Percentiles rank a stretch among this genome's conserved stretches.
Evolutionary conservation across 345 rosid species (phyloP).

Genomic region (Eucalyptus erythrocorys): DNA sequence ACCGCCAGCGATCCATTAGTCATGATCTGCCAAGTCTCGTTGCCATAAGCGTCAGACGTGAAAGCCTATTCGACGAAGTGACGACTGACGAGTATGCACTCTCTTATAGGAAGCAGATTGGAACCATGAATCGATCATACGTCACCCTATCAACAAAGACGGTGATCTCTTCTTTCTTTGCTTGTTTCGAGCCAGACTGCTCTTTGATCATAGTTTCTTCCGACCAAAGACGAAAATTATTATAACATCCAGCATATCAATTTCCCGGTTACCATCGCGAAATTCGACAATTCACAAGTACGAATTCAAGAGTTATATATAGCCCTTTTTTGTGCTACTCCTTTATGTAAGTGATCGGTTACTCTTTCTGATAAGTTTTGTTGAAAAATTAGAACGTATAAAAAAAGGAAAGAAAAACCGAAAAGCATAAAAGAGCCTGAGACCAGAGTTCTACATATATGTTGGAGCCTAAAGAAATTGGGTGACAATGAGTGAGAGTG

Average conservation of each 20-base stretch:
- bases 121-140: background rate
- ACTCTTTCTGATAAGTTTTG: background rate
- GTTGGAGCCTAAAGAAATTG: background rate
- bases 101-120: no score
- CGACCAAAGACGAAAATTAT: background rate
- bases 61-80: no score
- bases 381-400: no score
- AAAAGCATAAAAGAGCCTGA: background rate
- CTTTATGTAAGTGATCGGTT: background rate
- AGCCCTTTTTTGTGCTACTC: background rate
- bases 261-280: accelerated
- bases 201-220: background rate
- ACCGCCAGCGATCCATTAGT: no score
- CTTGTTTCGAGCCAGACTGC: background rate
- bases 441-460: background rate
- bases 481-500: background rate
- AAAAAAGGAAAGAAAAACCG: background rate
- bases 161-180: background rate
- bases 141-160: background rate
- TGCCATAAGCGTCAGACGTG: no score
- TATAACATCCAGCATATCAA: background rate
- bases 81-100: no score
- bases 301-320: background rate
- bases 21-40: no score
- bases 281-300: accelerated